Evolutionary conservation across 2,329 filamentous ascomycete genomes (phyloP).

Genomic region (Trichoderma sp.): DNA sequence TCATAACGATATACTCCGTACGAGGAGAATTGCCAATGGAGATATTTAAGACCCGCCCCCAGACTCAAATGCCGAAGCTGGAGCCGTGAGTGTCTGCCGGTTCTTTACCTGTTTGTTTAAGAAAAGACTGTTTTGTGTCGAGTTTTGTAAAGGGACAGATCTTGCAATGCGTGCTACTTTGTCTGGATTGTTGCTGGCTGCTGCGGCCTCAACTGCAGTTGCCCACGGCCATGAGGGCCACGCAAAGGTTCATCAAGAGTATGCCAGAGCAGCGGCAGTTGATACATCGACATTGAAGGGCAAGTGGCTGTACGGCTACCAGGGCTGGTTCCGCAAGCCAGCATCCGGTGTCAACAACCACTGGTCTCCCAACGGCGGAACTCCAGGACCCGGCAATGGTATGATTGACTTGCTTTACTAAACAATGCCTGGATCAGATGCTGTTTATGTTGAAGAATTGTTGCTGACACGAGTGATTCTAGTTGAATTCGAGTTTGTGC

Average conservation of each 20-base stretch:
- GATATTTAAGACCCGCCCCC: neutral
- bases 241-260: neutral
- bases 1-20: neutral
- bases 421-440: neutral
- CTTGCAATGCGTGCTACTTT: neutral
- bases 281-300: conserved; percentile 7
- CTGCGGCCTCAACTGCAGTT: neutral
- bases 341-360: conserved; percentile 10
- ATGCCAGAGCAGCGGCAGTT: neutral
- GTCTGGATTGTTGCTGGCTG: neutral
- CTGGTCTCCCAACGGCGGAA: conserved; percentile 15
- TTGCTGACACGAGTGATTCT: neutral
- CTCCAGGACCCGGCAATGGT: conserved; percentile 13
- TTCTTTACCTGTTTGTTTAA: neutral
- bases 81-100: neutral
- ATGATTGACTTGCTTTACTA: neutral
- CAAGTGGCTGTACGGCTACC: conserved; percentile 19
- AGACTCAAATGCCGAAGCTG: neutral
- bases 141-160: neutral
- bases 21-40: no score
- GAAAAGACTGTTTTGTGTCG: neutral
- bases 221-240: neutral
- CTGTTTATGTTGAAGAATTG: neutral
- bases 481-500: conserved; percentile 15
- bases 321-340: conserved; percentile 17